Evolutionary conservation across 495 filamentous ascomycete genomes (phyloP).

Genomic region (Ramalina intermedia): DNA sequence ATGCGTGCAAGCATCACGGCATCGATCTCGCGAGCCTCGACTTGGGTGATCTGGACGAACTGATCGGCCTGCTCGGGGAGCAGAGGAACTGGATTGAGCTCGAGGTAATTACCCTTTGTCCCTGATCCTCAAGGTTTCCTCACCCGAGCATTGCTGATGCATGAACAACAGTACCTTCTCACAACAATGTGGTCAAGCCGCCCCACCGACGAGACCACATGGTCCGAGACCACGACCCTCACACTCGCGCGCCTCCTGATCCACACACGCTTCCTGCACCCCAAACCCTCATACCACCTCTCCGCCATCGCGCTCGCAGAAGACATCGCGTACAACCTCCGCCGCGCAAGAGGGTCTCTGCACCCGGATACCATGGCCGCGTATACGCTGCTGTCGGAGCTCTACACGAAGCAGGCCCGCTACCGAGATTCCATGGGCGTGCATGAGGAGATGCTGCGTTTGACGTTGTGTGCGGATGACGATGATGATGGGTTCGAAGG

Average conservation of each 20-base stretch:
- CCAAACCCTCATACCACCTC: constrained; percentile 4
- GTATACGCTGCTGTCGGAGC: constrained; percentile 37
- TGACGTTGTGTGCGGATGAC: constrained; percentile 31
- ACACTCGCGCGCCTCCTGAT: constrained; percentile 42
- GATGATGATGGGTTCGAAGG: constrained; percentile 17
- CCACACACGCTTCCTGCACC: constrained; percentile 27
- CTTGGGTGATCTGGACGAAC: constrained; percentile 37
- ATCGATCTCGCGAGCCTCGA: constrained; percentile 38
- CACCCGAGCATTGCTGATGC: background rate
- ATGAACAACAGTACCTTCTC: constrained; percentile 29
- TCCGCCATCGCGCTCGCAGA: constrained; percentile 40
- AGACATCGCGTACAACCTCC: constrained; percentile 50
- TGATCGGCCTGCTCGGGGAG: constrained; percentile 41
- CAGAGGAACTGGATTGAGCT: constrained; percentile 45
- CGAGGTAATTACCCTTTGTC: constrained; percentile 26
- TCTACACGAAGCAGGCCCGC: constrained; percentile 36
- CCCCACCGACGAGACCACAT: constrained; percentile 39
- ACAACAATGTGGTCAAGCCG: constrained; percentile 46
- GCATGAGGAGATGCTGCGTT: constrained; percentile 41
- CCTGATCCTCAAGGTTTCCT: background rate
- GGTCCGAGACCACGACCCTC: constrained; percentile 38
- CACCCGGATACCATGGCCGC: constrained; percentile 41
- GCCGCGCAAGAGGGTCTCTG: constrained; percentile 39
- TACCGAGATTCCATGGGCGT: constrained; percentile 36
- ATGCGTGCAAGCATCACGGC: constrained; percentile 31